Percentiles rank a stretch among this genome's conserved stretches.
phyloP scores from a whole-genome alignment of 495 filamentous ascomycete genomes.

The Lichenothelia convexa region DNA sequence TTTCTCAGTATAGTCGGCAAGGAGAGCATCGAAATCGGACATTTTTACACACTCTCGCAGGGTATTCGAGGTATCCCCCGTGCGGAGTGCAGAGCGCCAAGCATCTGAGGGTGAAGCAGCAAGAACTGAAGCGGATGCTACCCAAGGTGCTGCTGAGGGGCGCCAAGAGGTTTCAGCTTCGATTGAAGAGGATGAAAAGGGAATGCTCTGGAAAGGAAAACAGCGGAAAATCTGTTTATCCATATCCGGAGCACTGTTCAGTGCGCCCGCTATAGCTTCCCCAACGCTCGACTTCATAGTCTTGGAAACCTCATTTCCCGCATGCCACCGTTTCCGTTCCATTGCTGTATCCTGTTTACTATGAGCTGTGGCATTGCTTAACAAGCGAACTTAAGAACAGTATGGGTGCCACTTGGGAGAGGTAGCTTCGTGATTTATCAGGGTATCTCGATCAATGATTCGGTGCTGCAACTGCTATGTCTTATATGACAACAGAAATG shows the following conservation, averaged over 20 bases:
- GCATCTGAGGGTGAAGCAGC: conserved; percentile 2
- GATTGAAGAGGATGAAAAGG: background rate
- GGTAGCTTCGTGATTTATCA: too few species aligned
- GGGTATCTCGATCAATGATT: too few species aligned
- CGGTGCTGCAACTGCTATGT: too few species aligned
- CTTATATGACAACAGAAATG: too few species aligned
- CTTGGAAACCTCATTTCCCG: background rate
- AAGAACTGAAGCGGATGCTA: conserved; percentile 3
- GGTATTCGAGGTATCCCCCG: too few species aligned
- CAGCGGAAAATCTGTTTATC: background rate
- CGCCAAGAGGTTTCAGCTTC: background rate
- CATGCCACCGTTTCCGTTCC: background rate
- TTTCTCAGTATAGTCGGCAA: background rate
- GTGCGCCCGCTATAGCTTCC: background rate
- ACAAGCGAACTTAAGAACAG: too few species aligned
- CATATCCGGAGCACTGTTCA: background rate
- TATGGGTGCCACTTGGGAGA: too few species aligned
- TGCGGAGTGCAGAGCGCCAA: conserved; percentile 1
- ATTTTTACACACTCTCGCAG: background rate
- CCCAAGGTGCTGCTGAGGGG: conserved; percentile 1
- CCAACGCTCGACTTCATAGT: background rate
- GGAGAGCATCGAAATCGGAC: background rate
- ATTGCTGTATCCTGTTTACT: too few species aligned
- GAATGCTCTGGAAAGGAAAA: background rate
- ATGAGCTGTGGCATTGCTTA: too few species aligned